A percentile compares a stretch with the other conserved stretches of the same genome.
phyloP scores from a whole-genome alignment of 345 rosid species.

The Jatropha curcas region DNA sequence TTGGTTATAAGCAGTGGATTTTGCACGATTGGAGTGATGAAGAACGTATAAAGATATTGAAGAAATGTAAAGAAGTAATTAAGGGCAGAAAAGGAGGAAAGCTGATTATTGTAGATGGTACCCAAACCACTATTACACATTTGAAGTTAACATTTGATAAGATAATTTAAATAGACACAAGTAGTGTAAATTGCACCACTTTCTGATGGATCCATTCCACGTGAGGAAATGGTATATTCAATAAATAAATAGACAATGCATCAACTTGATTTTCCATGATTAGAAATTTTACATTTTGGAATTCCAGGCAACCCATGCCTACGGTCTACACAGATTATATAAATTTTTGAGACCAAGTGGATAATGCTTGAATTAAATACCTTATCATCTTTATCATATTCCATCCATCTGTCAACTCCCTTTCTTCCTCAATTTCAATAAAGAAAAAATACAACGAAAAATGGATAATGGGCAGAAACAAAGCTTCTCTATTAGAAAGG shows the following conservation, averaged over 20 bases:
- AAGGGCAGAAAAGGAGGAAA: slow-evolving; percentile 7
- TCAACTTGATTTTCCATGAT: background rate
- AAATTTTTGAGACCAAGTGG: too few species aligned
- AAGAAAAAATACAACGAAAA: background rate
- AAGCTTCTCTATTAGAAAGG: background rate
- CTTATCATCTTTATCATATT: background rate
- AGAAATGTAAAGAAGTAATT: background rate
- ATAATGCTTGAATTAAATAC: too few species aligned
- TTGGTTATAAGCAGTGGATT: background rate
- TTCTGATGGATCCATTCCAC: background rate
- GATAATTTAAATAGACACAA: background rate
- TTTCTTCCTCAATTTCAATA: background rate
- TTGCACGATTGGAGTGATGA: background rate
- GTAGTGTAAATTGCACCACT: background rate
- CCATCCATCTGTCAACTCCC: background rate
- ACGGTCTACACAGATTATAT: too few species aligned
- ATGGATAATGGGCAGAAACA: background rate
- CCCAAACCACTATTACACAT: background rate
- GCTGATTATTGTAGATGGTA: background rate
- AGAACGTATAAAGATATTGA: background rate
- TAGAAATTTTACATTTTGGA: background rate
- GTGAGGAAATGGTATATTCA: background rate
- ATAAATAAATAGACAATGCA: background rate
- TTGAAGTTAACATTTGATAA: background rate
- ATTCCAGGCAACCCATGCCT: background rate